Conservation (phyloP, 805 yeast genomes). For the Wickerhamiella cacticola region DNA sequence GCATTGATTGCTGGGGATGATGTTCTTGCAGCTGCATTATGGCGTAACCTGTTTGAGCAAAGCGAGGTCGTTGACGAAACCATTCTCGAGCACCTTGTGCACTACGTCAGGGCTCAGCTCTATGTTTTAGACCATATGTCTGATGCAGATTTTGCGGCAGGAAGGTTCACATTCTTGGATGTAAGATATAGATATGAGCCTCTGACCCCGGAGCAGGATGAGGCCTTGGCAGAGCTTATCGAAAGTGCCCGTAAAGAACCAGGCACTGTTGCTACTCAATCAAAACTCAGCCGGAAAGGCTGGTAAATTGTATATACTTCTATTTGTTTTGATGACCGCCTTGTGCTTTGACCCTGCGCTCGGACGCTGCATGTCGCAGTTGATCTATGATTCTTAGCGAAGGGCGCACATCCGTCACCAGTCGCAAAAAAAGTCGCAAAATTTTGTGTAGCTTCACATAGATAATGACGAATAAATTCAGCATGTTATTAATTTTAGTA, state of each 20-base stretch:
- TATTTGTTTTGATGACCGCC: slow-evolving; percentile 1
- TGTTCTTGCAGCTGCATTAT: slow-evolving; percentile 33
- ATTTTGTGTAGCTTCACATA: no score
- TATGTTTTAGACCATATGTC: slow-evolving; percentile 76
- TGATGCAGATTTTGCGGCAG: slow-evolving; percentile 88
- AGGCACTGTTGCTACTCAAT: slow-evolving; percentile 17
- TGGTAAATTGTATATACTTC: slow-evolving; percentile 16
- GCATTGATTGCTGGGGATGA: slow-evolving; percentile 68
- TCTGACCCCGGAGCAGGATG: slow-evolving; percentile 50
- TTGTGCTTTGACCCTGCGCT: slow-evolving; percentile 3
- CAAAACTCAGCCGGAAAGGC: slow-evolving; percentile 22
- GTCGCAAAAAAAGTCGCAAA: neutral
- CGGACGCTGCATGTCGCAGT: slow-evolving; percentile 5
- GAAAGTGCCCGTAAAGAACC: slow-evolving; percentile 23
- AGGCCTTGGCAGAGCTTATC: slow-evolving; percentile 21
- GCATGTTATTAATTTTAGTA: no score
- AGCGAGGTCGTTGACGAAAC: slow-evolving; percentile 68
- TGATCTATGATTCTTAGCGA: no score
- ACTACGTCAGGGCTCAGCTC: slow-evolving; percentile 78
- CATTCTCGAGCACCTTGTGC: slow-evolving; percentile 78
- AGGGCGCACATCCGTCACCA: no score
- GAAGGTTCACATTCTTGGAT: slow-evolving; percentile 71
- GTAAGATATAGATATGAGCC: slow-evolving; percentile 70
- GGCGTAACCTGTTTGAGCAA: slow-evolving; percentile 82
- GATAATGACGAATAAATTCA: no score